Percentiles rank a stretch among this genome's conserved stretches.
Evolutionary conservation across 139 green algal species (phyloP).

Genomic region (Chlamydomonas urium): DNA sequence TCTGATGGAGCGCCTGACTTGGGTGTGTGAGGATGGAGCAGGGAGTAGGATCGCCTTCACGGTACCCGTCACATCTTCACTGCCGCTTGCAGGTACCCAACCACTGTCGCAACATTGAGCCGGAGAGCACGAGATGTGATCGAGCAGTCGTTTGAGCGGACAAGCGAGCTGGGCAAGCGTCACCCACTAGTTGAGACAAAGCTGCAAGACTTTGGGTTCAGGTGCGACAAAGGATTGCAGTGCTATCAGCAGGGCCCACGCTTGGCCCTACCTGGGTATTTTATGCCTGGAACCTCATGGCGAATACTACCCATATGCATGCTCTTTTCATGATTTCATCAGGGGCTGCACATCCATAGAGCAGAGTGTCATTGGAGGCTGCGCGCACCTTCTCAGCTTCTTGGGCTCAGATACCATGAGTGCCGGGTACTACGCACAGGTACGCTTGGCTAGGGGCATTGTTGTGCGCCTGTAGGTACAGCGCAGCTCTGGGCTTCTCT

Average conservation of each 20-base stretch:
- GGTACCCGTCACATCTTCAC: too few relatives aligned
- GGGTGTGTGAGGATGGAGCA: too few relatives aligned
- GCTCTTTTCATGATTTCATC: not conserved
- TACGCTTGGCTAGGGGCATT: conserved; percentile 8
- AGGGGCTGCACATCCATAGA: conserved; percentile 79
- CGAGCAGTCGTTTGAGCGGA: conserved; percentile 70
- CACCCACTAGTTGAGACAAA: conserved; percentile 54
- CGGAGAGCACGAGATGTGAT: conserved; percentile 71
- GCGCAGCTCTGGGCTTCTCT: too few relatives aligned
- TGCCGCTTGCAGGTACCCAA: conserved; percentile 84
- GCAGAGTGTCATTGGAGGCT: conserved; percentile 81
- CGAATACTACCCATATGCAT: not conserved
- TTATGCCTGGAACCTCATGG: too few relatives aligned
- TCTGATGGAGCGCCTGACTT: too few relatives aligned
- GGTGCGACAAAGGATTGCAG: too few relatives aligned
- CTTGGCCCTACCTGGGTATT: too few relatives aligned
- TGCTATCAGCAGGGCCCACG: too few relatives aligned
- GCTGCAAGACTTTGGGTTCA: conserved; percentile 56
- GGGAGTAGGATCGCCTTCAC: too few relatives aligned
- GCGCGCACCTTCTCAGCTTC: conserved; percentile 87
- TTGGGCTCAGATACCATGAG: conserved; percentile 81
- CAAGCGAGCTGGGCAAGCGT: conserved; percentile 46
- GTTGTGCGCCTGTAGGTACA: not conserved
- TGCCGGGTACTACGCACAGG: conserved; percentile 83
- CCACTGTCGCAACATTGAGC: conserved; percentile 81